Evolutionary conservation across 495 filamentous ascomycete genomes (phyloP), one percentile per base, ranked within the genome.

Genomic region (Hyaloscypha variabilis): DNA sequence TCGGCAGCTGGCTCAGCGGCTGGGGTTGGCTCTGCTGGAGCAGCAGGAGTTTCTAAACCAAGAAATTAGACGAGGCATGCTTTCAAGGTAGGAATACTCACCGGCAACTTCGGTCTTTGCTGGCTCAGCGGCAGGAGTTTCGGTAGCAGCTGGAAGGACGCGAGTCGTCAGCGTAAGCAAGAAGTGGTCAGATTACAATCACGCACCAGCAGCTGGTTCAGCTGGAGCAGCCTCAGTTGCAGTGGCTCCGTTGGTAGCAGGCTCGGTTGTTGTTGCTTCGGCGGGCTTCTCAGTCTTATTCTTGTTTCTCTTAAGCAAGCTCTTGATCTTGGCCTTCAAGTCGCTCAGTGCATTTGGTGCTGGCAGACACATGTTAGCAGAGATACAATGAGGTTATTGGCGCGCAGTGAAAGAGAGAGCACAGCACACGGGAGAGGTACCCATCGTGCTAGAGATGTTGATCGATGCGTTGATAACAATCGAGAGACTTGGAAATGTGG

Each of bases 291-390:
- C 69, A 19, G 34, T 5, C 63, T 73, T 74, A 52, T 54, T 65
- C 51, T 66, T 77, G 67, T 75, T 75, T 31, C 63, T 66, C 54
- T 78, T 73, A 14, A 88, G 80, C 39, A 87, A 70, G 63, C 81
- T 82, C 69, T 83, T 82, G 74, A 89, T 80, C 72, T 88, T 88
- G 60, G 71, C 69, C 76, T 78, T 79, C 54, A 79, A 53, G 58
- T 74, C 72, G 61, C 60, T 58, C 30, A 79, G 60, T 30, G 72
- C 72, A 50, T 74, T 73, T 29, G 69, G 69, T 42, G 77, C 77
- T 79, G 59, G 39, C 53, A 58, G 51, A 31, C 21, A 58, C 21
- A 13, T 28, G 34, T 61, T 52, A 67, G 50, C 52, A 62, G 24
- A 58, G 49, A 31, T 31, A 23, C 14, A 39, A 21, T 23, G 56